phyloP scores from a whole-genome alignment of 306 rosid genomes.

The Quercus cerris region DNA sequence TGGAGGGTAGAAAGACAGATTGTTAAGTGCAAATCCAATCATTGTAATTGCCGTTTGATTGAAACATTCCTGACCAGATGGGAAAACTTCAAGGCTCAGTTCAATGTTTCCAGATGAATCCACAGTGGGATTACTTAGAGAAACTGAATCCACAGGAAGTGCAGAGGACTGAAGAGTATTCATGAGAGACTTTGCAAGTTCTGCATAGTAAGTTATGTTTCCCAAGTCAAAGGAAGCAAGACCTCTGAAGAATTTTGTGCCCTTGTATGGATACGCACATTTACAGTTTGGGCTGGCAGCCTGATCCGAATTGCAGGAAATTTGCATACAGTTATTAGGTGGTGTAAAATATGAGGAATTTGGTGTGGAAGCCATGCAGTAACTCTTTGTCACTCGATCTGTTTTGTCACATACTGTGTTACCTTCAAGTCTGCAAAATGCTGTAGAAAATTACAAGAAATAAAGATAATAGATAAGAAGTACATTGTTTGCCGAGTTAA shows the following conservation, averaged over 20 bases:
- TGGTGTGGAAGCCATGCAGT: constrained; percentile 32
- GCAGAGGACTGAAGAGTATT: background rate
- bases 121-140: constrained; percentile 32
- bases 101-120: constrained; percentile 30
- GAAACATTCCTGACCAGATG: constrained; percentile 39
- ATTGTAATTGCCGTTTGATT: constrained; percentile 29
- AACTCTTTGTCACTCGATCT: constrained; percentile 8
- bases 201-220: constrained; percentile 16
- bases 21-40: constrained; percentile 46
- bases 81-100: constrained; percentile 46
- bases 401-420: constrained; percentile 49
- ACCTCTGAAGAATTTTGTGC: constrained; percentile 50
- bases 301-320: constrained; percentile 31
- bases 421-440: constrained; percentile 43
- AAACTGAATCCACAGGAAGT: constrained; percentile 47
- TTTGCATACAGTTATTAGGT: constrained; percentile 27
- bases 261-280: constrained; percentile 65
- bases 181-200: constrained; percentile 23
- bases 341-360: constrained; percentile 20
- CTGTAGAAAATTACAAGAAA: background rate
- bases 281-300: constrained; percentile 57
- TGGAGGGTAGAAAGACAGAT: constrained; percentile 35
- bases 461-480: background rate
- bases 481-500: background rate
- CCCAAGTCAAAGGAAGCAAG: constrained; percentile 46